Evolutionary conservation across 2,329 filamentous ascomycete genomes (phyloP).

Genomic region (Diaporthe citrichinensis): DNA sequence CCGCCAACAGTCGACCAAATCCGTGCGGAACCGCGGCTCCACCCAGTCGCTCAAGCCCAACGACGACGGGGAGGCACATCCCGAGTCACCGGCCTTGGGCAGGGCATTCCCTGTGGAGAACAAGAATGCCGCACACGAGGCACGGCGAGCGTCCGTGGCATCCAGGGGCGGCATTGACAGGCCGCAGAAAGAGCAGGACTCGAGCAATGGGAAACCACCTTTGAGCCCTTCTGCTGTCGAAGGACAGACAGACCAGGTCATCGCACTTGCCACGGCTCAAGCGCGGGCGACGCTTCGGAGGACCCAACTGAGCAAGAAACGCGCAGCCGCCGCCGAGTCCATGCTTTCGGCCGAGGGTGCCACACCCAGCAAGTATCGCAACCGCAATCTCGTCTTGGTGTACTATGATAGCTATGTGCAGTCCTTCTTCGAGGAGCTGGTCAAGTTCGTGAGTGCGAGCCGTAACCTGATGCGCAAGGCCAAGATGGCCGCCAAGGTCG

Average conservation of each 20-base stretch:
- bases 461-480: slow-evolving; percentile 89
- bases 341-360: slow-evolving; percentile 64
- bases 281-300: slow-evolving; percentile 65
- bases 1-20: slow-evolving; percentile 47
- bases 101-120: neutral
- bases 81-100: neutral
- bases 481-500: slow-evolving; percentile 85
- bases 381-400: slow-evolving; percentile 84
- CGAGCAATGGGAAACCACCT: slow-evolving; percentile 47
- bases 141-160: slow-evolving; percentile 24
- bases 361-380: slow-evolving; percentile 70
- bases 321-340: slow-evolving; percentile 56
- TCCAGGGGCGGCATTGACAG: slow-evolving; percentile 36
- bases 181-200: slow-evolving; percentile 14
- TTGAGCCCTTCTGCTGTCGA: slow-evolving; percentile 54
- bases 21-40: slow-evolving; percentile 46
- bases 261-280: slow-evolving; percentile 60
- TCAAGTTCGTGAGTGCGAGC: slow-evolving; percentile 84
- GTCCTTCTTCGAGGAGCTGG: slow-evolving; percentile 83
- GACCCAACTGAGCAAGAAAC: slow-evolving; percentile 56
- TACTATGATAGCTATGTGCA: slow-evolving; percentile 93
- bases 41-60: slow-evolving; percentile 47
- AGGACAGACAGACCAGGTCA: slow-evolving; percentile 60
- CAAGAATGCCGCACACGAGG: slow-evolving; percentile 30
- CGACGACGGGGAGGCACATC: slow-evolving; percentile 43